Base-by-base conservation (phyloP, 2,329 filamentous ascomycete species). In the Fusarium coffeatum region DNA sequence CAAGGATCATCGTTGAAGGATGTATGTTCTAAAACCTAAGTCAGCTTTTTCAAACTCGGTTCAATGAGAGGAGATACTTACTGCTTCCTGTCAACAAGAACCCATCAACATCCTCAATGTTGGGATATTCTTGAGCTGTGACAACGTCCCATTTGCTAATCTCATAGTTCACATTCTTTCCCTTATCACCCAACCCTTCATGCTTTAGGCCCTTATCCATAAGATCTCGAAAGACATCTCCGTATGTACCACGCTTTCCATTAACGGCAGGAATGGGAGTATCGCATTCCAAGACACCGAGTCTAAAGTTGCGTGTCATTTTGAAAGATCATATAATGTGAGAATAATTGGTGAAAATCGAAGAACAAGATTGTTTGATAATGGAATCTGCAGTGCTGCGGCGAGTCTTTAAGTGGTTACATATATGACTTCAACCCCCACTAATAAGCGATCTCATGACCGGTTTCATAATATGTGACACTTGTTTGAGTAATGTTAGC, bases 1-100 rank as follows among this genome's bases (percentile, higher is more conserved):
- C 82, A 84, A 6, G 74, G 62, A 16, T 80, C 76, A 40, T 83
- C 73, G 11, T 75, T 73, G 54, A 82, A 83, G 1, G 80, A 77
- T 22, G 80, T 80, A 59, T 78, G 73, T 43, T 75, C 78, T 79
- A 23, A 6, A 5, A 3, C 5, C 11, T 50, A 20, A 16, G 8
- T 58, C 9, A 50, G 32, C 25, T 37, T 8, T 13, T 22, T 9
- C 27, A 4, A 18, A 18, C 9, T 5, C 13, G 4, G 2, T n/a
- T 4, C 1, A 5, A 5, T 5, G 8, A 20, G 1, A 4, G 12
- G 5, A n/a, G 6, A 6, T 10, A 75, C 74, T 2, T 42, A 79
- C 78, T 80, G 68, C 78, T 79, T 37, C 78, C 78, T 1, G 77
- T 76, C 54, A 80, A 64, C 32, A 79, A 67, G 16, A 80, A 66